phyloP scores from a whole-genome alignment of 2,329 filamentous ascomycete genomes.

The Arachnomyces sp. region DNA sequence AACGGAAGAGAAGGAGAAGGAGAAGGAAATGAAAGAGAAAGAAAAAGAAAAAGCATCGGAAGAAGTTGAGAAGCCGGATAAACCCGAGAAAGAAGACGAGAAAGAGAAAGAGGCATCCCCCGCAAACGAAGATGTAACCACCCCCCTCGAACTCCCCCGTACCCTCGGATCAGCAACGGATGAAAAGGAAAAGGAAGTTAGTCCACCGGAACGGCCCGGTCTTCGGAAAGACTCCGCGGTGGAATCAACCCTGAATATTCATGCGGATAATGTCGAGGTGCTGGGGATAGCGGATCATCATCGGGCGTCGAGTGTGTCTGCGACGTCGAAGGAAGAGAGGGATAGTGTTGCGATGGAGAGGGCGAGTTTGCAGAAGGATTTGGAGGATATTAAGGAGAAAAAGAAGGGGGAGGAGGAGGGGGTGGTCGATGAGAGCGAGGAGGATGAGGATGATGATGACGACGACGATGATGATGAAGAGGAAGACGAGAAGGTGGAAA shows the following conservation, averaged over 20 bases:
- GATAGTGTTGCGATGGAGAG: conserved; percentile 30
- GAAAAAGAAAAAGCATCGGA: conserved; percentile 9
- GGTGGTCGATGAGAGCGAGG: conserved; percentile 15
- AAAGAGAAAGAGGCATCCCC: background rate
- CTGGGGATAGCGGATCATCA: conserved; percentile 33
- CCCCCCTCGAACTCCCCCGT: too few relatives aligned
- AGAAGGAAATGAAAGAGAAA: conserved; percentile 12
- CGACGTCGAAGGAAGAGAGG: conserved; percentile 25
- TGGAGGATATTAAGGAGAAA: conserved; percentile 19
- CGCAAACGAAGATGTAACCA: too few relatives aligned
- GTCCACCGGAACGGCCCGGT: conserved; percentile 17
- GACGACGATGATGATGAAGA: conserved; percentile 12
- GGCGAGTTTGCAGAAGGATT: conserved; percentile 27
- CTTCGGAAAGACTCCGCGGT: conserved; percentile 29
- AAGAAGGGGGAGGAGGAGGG: conserved; percentile 22
- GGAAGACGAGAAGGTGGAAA: conserved; percentile 8
- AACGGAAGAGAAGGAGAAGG: conserved; percentile 9
- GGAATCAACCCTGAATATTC: conserved; percentile 31
- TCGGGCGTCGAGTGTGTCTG: conserved; percentile 28
- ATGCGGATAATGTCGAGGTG: conserved; percentile 26
- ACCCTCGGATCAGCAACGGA: too few relatives aligned
- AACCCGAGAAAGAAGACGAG: conserved; percentile 5
- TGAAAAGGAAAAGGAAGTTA: too few relatives aligned
- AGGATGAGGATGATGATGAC: conserved; percentile 13
- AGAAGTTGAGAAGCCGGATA: conserved; percentile 9